Percentiles rank a stretch among this genome's conserved stretches.
Evolutionary conservation across 164 flowering plant species (phyloP).

Genomic region (Taxillus chinensis): DNA sequence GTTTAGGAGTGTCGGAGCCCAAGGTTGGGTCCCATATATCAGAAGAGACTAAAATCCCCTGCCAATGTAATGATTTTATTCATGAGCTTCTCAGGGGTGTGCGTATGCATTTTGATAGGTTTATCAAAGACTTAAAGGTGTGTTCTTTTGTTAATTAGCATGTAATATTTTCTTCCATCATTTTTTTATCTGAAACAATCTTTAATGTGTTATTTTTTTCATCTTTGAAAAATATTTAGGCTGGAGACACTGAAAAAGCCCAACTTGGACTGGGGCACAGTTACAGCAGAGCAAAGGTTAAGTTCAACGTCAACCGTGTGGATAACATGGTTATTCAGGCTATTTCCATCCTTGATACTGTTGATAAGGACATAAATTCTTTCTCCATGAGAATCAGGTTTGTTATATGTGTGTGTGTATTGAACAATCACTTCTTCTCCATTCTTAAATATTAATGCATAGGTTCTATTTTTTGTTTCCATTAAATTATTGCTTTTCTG

Average conservation of each 20-base stretch:
- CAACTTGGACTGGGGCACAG: slow-evolving; percentile 95
- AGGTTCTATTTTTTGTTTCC: not conserved
- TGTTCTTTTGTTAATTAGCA: not conserved
- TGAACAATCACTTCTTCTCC: not conserved
- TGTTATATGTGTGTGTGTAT: slow-evolving; percentile 6
- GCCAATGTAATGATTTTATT: slow-evolving; percentile 80
- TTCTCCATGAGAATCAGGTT: slow-evolving; percentile 98
- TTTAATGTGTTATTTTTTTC: not conserved
- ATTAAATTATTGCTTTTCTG: not conserved
- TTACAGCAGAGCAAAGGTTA: slow-evolving; percentile 97
- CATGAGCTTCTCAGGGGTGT: slow-evolving; percentile 86
- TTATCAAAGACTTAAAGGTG: slow-evolving; percentile 87
- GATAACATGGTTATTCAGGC: slow-evolving; percentile 99
- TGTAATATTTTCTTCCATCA: not conserved
- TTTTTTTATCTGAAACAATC: not conserved
- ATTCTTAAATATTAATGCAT: too few species aligned
- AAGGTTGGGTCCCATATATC: slow-evolving; percentile 85
- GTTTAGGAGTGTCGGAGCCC: slow-evolving; percentile 73
- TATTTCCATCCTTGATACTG: slow-evolving; percentile 88
- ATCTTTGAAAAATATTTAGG: slow-evolving; percentile 24
- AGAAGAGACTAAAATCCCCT: slow-evolving; percentile 77
- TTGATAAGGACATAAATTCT: slow-evolving; percentile 90
- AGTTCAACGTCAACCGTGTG: slow-evolving; percentile 94
- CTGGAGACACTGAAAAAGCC: slow-evolving; percentile 85
- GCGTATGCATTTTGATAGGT: slow-evolving; percentile 71